Base-by-base conservation (phyloP, 805 yeast species). In the Wickerhamomyces chambardii region DNA sequence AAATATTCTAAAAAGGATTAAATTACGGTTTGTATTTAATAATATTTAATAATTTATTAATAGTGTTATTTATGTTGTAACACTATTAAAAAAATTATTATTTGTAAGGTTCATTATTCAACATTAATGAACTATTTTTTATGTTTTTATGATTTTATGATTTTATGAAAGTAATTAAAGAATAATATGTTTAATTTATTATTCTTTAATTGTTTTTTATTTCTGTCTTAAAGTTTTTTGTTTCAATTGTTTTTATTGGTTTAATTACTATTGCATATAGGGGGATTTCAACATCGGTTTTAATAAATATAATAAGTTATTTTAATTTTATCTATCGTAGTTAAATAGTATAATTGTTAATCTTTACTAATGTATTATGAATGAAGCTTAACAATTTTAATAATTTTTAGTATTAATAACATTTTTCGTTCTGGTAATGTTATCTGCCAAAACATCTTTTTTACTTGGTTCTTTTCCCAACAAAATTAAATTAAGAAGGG, bases 1-100 rank as follows among this genome's bases (percentile, higher is more conserved):
- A 66, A 70, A 56, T 69, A 64, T 55, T 42, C 58, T 36, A 44
- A 56, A 43, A 51, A 51, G 37, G 38, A 47, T 39, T 42, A 6
- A 29, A 16, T 24, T 19, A 17, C 11, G 21, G 6, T 30, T 4
- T 21, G 31, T 29, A 17, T 36, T 32, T 34, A 25, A 19, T 27
- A 28, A 29, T 28, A 35, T 28, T 32, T 25, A 18, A 19, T 24
- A 15, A 15, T 36, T 33, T 33, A n/a, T n/a, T n/a, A n/a, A n/a
- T 24, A 24, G n/a, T 24, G 5, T 10, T 24, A 9, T 15, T 31
- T 37, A 36, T 34, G 25, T 26, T 30, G 30, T 29, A 36, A 30
- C 21, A 25, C 27, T 17, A 29, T 19, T 11, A 9, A 10, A 9
- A 9, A 9, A 12, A 5, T 24, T 36, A 35, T 42, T 40, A 36